These are phyloP conservation scores for Saccharomycopsis sp. DNA, from an alignment of 805 yeast species.

Conservation along the genomic window DNA sequence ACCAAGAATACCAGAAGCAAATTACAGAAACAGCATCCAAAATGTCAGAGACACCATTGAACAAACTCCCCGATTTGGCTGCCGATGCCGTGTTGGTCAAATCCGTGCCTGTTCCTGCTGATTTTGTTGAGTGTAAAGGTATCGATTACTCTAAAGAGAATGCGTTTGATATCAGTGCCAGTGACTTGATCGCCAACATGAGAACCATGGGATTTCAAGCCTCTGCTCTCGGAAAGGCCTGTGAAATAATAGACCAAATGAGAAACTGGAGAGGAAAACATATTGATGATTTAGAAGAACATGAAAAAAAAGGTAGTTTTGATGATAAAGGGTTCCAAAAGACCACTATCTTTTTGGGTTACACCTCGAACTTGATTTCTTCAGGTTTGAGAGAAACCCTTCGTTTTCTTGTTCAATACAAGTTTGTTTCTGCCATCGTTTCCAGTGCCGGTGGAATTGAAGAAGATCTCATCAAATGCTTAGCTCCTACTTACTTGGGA, in stretches of 20 bases:
- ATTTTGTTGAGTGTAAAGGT: constrained; percentile 74
- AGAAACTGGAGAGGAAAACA: constrained; percentile 87
- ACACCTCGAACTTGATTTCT: constrained; percentile 91
- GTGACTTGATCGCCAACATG: constrained; percentile 76
- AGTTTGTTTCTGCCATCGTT: constrained; percentile 90
- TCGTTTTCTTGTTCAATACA: constrained; percentile 84
- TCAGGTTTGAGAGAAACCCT: constrained; percentile 91
- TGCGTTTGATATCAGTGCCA: constrained; percentile 72
- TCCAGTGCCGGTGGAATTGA: constrained; percentile 99
- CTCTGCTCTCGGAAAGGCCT: constrained; percentile 74
- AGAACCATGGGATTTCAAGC: constrained; percentile 97
- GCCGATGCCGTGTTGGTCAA: constrained; percentile 87
- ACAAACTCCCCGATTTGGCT: constrained; percentile 60
- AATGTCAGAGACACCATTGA: constrained; percentile 4
- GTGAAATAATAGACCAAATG: constrained; percentile 91
- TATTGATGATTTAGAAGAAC: constrained; percentile 59
- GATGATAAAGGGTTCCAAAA: constrained; percentile 75
- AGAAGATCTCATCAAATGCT: constrained; percentile 92
- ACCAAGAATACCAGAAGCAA: background rate
- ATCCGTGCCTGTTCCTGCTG: constrained; percentile 80
- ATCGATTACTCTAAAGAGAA: constrained; percentile 79
- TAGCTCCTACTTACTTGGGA: constrained; percentile 95
- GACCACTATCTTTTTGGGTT: constrained; percentile 91
- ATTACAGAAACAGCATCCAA: background rate
- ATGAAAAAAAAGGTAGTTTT: constrained; percentile 65